Base-by-base conservation (phyloP, 1,284 basidiomycete species). In the Moesziomyces parantarcticus region DNA sequence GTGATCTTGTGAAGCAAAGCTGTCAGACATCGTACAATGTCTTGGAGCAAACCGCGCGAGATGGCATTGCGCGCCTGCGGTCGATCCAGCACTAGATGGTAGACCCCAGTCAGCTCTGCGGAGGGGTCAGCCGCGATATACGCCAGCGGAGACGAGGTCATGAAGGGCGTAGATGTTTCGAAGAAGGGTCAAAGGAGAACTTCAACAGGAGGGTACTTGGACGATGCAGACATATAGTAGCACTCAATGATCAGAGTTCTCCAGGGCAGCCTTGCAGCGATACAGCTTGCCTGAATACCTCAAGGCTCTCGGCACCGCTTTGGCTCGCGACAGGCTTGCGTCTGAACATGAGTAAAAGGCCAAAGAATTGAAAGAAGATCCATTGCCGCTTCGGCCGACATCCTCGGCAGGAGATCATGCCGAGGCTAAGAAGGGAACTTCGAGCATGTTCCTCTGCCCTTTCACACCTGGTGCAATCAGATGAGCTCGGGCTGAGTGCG, bases 31-130 rank as follows among this genome's bases (percentile, higher is more conserved):
- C n/a, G 32, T 34, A 40, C 7, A 8, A 55, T 21, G 6, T 61
- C 52, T 53, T 60, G 53, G 11, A 56, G 42, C 16, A 64, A 36
- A 16, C 46, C 48, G 16, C 49, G 60, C 20, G 21, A 23, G 41
- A 63, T 57, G 29, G 56, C 53, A n/a, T 51, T 63, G 39, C 44
- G 60, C 8, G 52, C 43, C 3, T 57, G 25, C 20, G 52, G 49
- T n/a, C 52, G 54, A 43, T 55, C 25, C 47, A 63, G 44, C 18
- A 54, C 44, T 9, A 63, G 47, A 23, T 51, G 44, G 21, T 55
- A 55, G 36, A 63, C 53, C 7, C 55, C 36, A 39, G 11, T 39
- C 18, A 39, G 36, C 55, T 42, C 50, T 42, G 25, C 25, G n/a
- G 50, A 51, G 3, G 50, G 40, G 16, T 51, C 50, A 20, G 50